phyloP scores from a whole-genome alignment of 2,329 filamentous ascomycete species.

The Colletotrichum musae region DNA sequence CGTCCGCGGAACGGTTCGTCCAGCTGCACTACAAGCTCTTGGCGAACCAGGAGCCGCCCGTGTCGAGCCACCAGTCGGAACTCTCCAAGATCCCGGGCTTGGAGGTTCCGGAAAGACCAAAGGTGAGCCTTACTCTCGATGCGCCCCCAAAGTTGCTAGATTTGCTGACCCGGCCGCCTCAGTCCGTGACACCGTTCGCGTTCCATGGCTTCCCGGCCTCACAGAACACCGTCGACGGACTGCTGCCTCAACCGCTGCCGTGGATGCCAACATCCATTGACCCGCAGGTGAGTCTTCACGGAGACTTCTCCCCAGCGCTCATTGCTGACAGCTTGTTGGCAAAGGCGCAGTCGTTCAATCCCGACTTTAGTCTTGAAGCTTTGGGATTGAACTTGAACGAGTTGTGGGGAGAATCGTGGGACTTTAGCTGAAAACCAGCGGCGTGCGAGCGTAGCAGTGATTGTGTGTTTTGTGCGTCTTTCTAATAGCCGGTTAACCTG shows the following conservation, averaged over 20 bases:
- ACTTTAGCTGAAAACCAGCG: constrained; percentile 51
- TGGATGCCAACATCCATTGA: constrained; percentile 51
- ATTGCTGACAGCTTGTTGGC: constrained; percentile 41
- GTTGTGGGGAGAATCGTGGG: constrained; percentile 68
- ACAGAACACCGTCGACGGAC: constrained; percentile 39
- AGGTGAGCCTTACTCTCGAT: constrained; percentile 49
- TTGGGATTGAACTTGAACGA: constrained; percentile 69
- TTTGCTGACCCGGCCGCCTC: constrained; percentile 29
- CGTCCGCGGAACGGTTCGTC: constrained; percentile 72
- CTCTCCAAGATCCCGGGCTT: constrained; percentile 47
- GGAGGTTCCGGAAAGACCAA: constrained; percentile 54
- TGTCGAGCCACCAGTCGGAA: constrained; percentile 50
- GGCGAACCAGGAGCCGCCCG: constrained; percentile 66
- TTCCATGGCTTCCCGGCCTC: constrained; percentile 46
- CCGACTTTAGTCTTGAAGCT: constrained; percentile 68
- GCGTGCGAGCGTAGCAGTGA: constrained; percentile 14
- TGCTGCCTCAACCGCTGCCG: constrained; percentile 49
- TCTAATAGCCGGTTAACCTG: constrained; percentile 16
- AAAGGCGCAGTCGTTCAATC: constrained; percentile 58
- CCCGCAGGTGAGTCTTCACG: constrained; percentile 43
- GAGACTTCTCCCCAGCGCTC: constrained; percentile 39
- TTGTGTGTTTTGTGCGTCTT: not conserved
- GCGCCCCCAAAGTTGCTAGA: not conserved
- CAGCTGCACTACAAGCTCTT: constrained; percentile 71
- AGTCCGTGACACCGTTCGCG: constrained; percentile 60